Evolutionary conservation across 306 rosid genomes (phyloP), one percentile per base, ranked within the genome.

Genomic region (Hippophae rhamnoides): DNA sequence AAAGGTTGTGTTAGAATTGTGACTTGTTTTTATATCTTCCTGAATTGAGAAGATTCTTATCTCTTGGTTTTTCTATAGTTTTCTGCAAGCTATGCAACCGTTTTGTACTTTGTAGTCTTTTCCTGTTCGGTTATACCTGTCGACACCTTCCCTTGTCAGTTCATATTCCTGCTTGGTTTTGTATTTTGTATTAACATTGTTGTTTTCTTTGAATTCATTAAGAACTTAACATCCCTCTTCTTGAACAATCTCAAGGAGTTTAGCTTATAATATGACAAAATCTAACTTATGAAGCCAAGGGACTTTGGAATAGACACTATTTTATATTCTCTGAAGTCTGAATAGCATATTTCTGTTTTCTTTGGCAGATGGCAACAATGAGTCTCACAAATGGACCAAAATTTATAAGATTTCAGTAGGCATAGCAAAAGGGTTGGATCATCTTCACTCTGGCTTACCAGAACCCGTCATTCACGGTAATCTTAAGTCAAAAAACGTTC

Each of bases 401-500:
- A 70, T 93, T 44, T 71, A 66, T 53, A 74, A 52, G 68, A 84
- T 93, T 73, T 80, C 97, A 40, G 6, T 75, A 25, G 89, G 87
- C 6, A 77, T 93, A 66, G 94, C 89, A 41, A 86, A 77, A 67
- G 99, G 97, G 26, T 14, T 93, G 51, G 84, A 89, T 54, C 80
- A 93, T 71, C 95, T 93, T 59, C 99, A 93, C 82, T 75, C 81
- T 51, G 77, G 76, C 67, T 72, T 67, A 0, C 72, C 80, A 41
- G 84, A 79, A 72, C 89, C 94, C 5, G 18, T 88, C 4, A 69
- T 89, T 63, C 99, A 93, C 45, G 95, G 97, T 56, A 93, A 93
- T 71, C 85, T 93, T 69, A 89, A 84, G 73, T 84, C 88, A 2
- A 86, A 86, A 64, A 93, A 93, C 80, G 18, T 93, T 54, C 81